phyloP scores from a whole-genome alignment of 306 rosid genomes.

The Medicago truncatula region DNA sequence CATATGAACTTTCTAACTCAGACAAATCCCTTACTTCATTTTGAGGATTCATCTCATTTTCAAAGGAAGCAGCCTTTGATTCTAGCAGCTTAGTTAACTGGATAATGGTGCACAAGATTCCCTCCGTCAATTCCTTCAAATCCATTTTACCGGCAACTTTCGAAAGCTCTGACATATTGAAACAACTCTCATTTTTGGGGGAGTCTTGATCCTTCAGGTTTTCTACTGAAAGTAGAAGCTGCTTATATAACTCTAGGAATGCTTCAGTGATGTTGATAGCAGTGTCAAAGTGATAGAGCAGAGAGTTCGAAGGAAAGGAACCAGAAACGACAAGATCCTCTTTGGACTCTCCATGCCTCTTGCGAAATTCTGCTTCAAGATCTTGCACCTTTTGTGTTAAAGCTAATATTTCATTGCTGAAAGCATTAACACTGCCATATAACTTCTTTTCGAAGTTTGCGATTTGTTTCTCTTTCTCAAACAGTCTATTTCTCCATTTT shows the following conservation, averaged over 20 bases:
- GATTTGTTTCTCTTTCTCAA: constrained; percentile 46
- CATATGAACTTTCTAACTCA: constrained; percentile 32
- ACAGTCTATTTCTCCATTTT: constrained; percentile 46
- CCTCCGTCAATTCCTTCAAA: constrained; percentile 38
- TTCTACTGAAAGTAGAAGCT: constrained; percentile 46
- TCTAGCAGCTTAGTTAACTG: constrained; percentile 39
- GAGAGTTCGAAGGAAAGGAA: constrained; percentile 35
- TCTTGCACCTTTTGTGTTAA: constrained; percentile 46
- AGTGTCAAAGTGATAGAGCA: constrained; percentile 31
- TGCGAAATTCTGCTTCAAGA: constrained; percentile 41
- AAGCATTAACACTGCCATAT: constrained; percentile 47
- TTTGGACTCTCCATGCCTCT: constrained; percentile 19
- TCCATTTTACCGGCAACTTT: constrained; percentile 32
- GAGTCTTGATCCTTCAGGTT: constrained; percentile 40
- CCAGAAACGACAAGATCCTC: constrained; percentile 32
- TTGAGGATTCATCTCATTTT: constrained; percentile 24
- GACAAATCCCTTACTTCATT: constrained; percentile 17
- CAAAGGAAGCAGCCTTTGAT: constrained; percentile 34
- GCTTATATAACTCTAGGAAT: constrained; percentile 46
- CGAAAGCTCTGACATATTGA: constrained; percentile 34
- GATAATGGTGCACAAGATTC: constrained; percentile 35
- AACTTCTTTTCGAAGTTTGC: constrained; percentile 47
- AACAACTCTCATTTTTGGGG: neutral
- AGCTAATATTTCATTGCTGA: constrained; percentile 38
- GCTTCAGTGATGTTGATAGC: constrained; percentile 41